These are phyloP conservation scores for Brasenia schreberi DNA, from an alignment of 164 flowering plant species.

Conservation along the genomic window DNA sequence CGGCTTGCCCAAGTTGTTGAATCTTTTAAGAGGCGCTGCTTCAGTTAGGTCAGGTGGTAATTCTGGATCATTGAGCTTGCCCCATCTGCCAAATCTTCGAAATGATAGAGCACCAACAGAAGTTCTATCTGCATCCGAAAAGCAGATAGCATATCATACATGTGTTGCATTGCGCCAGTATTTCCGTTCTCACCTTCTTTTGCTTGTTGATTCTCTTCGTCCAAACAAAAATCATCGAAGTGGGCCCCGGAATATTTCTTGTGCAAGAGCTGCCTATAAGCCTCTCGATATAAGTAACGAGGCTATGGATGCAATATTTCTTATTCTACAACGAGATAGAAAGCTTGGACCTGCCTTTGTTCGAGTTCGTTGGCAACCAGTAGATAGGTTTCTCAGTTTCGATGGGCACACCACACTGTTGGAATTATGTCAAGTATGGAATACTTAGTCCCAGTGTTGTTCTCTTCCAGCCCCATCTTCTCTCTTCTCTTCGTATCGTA, in stretches of 20 bases:
- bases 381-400: constrained; percentile 54
- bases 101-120: constrained; percentile 78
- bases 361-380: constrained; percentile 78
- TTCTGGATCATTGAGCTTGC: constrained; percentile 41
- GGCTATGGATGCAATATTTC: constrained; percentile 77
- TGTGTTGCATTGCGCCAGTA: constrained; percentile 91
- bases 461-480: neutral
- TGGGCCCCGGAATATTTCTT: constrained; percentile 48
- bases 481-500: neutral
- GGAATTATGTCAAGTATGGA: constrained; percentile 79
- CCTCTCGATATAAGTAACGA: constrained; percentile 94
- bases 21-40: constrained; percentile 72
- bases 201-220: constrained; percentile 88
- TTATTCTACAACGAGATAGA: constrained; percentile 82
- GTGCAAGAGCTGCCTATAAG: constrained; percentile 76
- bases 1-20: constrained; percentile 63
- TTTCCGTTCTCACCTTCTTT: constrained; percentile 86
- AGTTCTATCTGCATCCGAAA: constrained; percentile 75
- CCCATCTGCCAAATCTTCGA: constrained; percentile 41
- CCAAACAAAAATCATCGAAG: constrained; percentile 70
- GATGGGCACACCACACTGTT: constrained; percentile 84
- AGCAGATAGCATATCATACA: constrained; percentile 89
- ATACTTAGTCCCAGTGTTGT: neutral
- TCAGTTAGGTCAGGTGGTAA: constrained; percentile 75
- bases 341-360: constrained; percentile 92